Conservation (phyloP, 345 rosid species). For the Heritiera fomes region DNA sequence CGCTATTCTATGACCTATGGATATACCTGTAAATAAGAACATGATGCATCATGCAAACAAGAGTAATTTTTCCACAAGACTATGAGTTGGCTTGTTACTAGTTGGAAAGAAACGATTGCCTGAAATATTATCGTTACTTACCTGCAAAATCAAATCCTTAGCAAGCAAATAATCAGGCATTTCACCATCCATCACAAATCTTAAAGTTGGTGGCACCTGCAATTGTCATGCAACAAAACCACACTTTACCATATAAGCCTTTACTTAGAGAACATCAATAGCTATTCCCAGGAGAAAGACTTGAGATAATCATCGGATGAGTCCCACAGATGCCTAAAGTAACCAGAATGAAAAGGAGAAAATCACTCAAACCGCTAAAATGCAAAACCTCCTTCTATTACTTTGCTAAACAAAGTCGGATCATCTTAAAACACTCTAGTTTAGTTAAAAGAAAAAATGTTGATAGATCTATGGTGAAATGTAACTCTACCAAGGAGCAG, state of each 20-base stretch:
- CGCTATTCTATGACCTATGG: not conserved
- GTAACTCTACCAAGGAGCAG: not conserved
- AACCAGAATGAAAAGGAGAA: not conserved
- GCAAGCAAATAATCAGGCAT: slow-evolving; percentile 89
- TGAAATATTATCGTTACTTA: slow-evolving; percentile 33
- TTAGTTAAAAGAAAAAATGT: not conserved
- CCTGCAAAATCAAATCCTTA: slow-evolving; percentile 97
- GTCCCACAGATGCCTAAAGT: not conserved
- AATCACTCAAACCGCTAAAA: not conserved
- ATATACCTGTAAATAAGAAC: not conserved
- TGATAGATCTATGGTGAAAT: not conserved
- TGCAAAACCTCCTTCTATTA: not conserved
- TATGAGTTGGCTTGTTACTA: not conserved
- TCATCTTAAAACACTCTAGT: not conserved
- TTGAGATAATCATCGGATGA: not conserved
- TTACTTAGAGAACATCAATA: too few relatives aligned
- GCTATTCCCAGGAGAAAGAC: too few relatives aligned
- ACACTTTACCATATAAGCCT: not conserved
- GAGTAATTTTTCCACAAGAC: not conserved
- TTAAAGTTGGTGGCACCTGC: slow-evolving; percentile 92
- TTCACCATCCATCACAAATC: slow-evolving; percentile 96
- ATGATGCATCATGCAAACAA: not conserved
- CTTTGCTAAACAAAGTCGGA: not conserved
- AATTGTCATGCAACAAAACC: slow-evolving; percentile 13
- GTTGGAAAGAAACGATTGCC: not conserved